These are phyloP conservation scores for Yamadazyma olivae DNA, from an alignment of 805 yeast genomes.

Conservation along the genomic window DNA sequence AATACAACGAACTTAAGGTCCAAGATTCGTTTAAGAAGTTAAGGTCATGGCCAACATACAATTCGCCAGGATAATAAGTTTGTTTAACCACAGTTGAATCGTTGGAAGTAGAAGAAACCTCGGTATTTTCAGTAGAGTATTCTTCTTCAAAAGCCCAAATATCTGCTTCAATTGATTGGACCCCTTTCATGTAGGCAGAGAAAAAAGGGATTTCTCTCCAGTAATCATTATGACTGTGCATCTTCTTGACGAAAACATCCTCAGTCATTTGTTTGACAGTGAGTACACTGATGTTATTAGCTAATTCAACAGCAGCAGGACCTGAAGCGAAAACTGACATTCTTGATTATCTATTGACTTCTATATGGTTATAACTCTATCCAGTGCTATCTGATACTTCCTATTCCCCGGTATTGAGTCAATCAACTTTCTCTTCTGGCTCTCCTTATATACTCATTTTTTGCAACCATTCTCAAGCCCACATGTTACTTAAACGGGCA, in stretches of 20 bases:
- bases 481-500: too few relatives aligned
- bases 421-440: too few relatives aligned
- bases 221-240: constrained; percentile 72
- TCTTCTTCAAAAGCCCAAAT: constrained; percentile 48
- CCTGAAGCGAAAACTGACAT: not conserved
- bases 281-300: constrained; percentile 1
- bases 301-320: not conserved
- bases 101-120: constrained; percentile 15
- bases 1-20: constrained; percentile 49
- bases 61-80: constrained; percentile 18
- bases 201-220: constrained; percentile 58
- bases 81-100: constrained; percentile 16
- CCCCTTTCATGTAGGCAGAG: constrained; percentile 56
- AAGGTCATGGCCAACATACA: constrained; percentile 63
- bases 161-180: constrained; percentile 62
- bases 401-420: too few relatives aligned
- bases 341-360: too few relatives aligned
- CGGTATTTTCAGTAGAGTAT: constrained; percentile 25
- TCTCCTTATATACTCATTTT: too few relatives aligned
- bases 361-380: too few relatives aligned
- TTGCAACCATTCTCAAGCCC: too few relatives aligned
- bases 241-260: constrained; percentile 38
- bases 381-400: too few relatives aligned
- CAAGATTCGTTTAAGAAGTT: constrained; percentile 41
- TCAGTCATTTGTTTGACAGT: constrained; percentile 26